A percentile compares a stretch with the other conserved stretches of the same genome.
Conservation (phyloP, 2,329 filamentous ascomycete species). For the Fusarium sp. region DNA sequence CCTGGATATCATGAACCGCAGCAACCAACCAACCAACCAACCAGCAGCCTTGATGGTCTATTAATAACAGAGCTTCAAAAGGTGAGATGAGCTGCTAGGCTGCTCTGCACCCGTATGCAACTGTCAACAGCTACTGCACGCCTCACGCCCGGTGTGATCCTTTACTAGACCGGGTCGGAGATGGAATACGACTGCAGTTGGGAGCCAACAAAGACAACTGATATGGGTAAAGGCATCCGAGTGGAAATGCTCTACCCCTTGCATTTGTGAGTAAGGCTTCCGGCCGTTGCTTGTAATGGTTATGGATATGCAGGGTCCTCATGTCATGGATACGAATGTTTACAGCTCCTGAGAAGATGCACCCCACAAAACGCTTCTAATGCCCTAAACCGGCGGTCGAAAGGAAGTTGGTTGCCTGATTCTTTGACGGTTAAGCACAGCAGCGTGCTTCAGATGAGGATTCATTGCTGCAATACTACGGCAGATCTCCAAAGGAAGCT, state of each 20-base stretch:
- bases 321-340: background rate
- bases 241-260: background rate
- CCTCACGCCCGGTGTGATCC: background rate
- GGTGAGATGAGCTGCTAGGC: background rate
- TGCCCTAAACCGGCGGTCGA: constrained; percentile 3
- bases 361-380: background rate
- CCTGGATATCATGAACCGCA: background rate
- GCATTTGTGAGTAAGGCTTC: no score
- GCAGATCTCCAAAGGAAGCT: background rate
- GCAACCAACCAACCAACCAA: background rate
- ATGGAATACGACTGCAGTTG: background rate
- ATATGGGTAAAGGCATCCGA: background rate
- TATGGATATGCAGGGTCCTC: background rate
- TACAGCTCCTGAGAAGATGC: background rate
- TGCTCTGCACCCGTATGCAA: background rate
- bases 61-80: background rate
- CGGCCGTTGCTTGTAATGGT: no score
- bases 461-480: constrained; percentile 10
- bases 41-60: background rate
- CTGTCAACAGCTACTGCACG: background rate
- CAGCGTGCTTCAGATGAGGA: constrained; percentile 13
- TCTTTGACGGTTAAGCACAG: background rate
- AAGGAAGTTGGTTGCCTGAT: background rate
- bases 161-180: background rate
- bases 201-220: background rate